Conservation (phyloP, 2,329 filamentous ascomycete species). For the Coleophoma eucalyptorum region DNA sequence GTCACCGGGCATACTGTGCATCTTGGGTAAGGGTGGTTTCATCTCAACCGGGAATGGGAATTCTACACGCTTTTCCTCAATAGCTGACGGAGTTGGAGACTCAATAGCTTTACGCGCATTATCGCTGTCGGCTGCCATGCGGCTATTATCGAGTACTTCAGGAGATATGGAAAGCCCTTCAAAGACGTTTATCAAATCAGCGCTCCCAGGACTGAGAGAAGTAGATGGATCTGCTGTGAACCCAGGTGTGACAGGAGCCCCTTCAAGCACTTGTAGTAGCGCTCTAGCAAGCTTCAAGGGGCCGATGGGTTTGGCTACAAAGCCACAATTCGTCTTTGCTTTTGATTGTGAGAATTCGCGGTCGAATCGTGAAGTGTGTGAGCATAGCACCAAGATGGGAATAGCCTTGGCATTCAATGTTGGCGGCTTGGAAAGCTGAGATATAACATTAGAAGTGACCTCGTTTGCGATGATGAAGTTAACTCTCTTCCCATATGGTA, state of each 20-base stretch:
- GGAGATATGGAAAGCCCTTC: slow-evolving; percentile 21
- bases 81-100: slow-evolving; percentile 23
- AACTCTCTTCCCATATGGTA: slow-evolving; percentile 17
- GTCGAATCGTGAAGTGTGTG: slow-evolving; percentile 21
- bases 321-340: slow-evolving; percentile 19
- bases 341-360: slow-evolving; percentile 9
- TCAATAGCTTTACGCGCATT: slow-evolving; percentile 27
- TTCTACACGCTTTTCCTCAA: slow-evolving; percentile 17
- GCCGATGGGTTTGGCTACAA: slow-evolving; percentile 25
- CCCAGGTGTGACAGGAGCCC: slow-evolving; percentile 13
- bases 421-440: slow-evolving; percentile 7
- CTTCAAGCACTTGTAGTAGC: slow-evolving; percentile 20
- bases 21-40: slow-evolving; percentile 1
- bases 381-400: slow-evolving; percentile 23
- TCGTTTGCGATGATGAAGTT: slow-evolving; percentile 25
- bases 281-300: slow-evolving; percentile 27
- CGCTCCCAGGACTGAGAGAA: slow-evolving; percentile 6
- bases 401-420: slow-evolving; percentile 8
- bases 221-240: slow-evolving; percentile 1
- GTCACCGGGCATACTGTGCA: not conserved
- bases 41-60: slow-evolving; percentile 22
- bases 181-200: slow-evolving; percentile 21
- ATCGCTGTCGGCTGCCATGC: slow-evolving; percentile 25
- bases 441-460: slow-evolving; percentile 10
- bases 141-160: slow-evolving; percentile 25